Conservation (phyloP, 768 basidiomycete genomes). For the Russula compacta region DNA sequence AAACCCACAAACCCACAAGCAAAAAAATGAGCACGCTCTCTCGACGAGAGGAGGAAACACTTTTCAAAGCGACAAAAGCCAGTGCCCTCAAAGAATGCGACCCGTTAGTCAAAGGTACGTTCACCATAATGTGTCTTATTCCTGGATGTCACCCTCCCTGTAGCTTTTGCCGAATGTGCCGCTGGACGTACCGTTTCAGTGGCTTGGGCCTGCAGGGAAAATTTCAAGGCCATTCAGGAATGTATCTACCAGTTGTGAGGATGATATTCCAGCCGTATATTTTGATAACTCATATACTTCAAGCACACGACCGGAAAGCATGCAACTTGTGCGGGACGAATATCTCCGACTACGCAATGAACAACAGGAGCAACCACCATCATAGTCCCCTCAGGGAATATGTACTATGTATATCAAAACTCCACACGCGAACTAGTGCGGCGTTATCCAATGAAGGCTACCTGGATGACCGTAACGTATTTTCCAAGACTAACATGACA, state of each 20-base stretch:
- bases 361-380: slow-evolving; percentile 20
- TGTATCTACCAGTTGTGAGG: slow-evolving; percentile 78
- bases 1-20: too few relatives aligned
- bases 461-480: background rate
- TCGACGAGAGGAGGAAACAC: slow-evolving; percentile 78
- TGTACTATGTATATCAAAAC: background rate
- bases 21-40: slow-evolving; percentile 83
- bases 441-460: background rate
- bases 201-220: slow-evolving; percentile 71
- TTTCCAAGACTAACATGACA: background rate
- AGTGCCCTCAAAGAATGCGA: slow-evolving; percentile 75
- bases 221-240: slow-evolving; percentile 59
- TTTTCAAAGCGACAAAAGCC: slow-evolving; percentile 74
- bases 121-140: background rate
- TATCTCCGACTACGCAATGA: slow-evolving; percentile 58
- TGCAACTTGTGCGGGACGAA: slow-evolving; percentile 63
- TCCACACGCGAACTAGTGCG: background rate
- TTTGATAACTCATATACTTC: background rate
- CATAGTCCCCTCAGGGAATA: background rate
- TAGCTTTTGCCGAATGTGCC: slow-evolving; percentile 83
- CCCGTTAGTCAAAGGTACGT: slow-evolving; percentile 58
- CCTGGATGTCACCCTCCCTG: background rate
- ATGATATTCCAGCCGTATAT: background rate
- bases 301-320: slow-evolving; percentile 66
- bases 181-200: slow-evolving; percentile 74